These are phyloP conservation scores for Cydonia oblonga DNA, from an alignment of 331 rosid genomes.

Conservation along the genomic window DNA sequence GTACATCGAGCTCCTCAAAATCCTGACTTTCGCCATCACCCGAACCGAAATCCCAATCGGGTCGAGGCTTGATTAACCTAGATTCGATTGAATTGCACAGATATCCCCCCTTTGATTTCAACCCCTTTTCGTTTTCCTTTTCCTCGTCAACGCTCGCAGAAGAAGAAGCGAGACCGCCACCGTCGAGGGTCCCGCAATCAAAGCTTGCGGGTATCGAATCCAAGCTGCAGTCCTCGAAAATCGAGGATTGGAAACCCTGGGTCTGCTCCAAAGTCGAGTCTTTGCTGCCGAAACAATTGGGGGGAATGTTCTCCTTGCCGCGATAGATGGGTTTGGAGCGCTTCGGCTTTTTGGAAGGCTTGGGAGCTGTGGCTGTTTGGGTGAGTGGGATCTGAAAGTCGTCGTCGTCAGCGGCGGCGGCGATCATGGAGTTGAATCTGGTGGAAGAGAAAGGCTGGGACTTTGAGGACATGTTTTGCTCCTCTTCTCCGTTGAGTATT, in stretches of 20 bases:
- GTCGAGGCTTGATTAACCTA: conserved; percentile 31
- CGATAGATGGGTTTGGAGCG: conserved; percentile 4
- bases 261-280: background rate
- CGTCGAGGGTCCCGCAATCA: conserved; percentile 12
- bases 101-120: conserved; percentile 27
- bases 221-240: conserved; percentile 28
- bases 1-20: conserved; percentile 39
- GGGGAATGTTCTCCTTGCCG: conserved; percentile 10
- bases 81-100: conserved; percentile 60
- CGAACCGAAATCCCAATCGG: conserved; percentile 2
- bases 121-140: conserved; percentile 12
- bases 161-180: conserved; percentile 4
- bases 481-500: background rate
- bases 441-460: background rate
- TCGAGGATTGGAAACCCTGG: conserved; percentile 3
- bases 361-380: conserved; percentile 20
- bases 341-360: conserved; percentile 30
- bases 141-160: background rate
- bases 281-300: background rate
- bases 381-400: conserved; percentile 53
- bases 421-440: background rate
- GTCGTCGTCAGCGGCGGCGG: conserved; percentile 36
- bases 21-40: conserved; percentile 8
- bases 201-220: conserved; percentile 51
- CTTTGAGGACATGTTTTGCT: background rate